These are phyloP conservation scores for Phlyctochytrium planicorne DNA, from an alignment of 192 early-diverging fungal species.

Conservation along the genomic window DNA sequence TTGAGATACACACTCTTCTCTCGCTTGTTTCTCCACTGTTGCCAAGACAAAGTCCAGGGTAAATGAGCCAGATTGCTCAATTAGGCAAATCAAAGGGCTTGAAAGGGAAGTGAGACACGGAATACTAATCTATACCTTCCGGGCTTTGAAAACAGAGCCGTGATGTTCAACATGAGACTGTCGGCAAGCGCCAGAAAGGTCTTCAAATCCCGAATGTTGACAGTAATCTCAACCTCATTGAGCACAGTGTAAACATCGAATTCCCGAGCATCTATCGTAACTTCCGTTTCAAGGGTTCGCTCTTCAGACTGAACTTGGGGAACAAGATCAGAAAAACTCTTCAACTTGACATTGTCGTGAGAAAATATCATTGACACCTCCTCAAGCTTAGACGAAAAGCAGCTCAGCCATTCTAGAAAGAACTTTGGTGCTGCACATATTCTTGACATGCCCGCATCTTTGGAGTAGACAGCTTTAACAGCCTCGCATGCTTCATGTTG, in stretches of 20 bases:
- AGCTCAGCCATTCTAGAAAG: not conserved
- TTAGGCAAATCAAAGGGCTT: no score
- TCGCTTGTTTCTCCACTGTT: not conserved
- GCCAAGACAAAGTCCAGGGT: not conserved
- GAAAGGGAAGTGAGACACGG: no score
- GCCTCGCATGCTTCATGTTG: not conserved
- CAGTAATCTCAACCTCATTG: not conserved
- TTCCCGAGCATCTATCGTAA: not conserved
- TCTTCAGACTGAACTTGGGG: not conserved
- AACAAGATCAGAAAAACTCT: not conserved
- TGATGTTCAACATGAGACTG: not conserved
- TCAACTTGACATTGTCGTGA: not conserved
- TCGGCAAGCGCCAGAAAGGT: not conserved
- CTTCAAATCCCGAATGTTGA: constrained; percentile 2
- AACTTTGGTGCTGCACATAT: not conserved
- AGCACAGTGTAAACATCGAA: not conserved
- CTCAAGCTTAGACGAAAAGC: constrained; percentile 3
- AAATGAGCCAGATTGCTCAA: no score
- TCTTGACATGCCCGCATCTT: not conserved
- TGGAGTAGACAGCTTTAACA: not conserved
- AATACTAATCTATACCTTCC: constrained; percentile 1
- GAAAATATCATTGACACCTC: not conserved
- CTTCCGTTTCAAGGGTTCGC: not conserved
- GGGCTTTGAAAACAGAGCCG: not conserved
- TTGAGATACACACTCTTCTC: not conserved